A percentile compares a stretch with the other conserved stretches of the same genome.
These are phyloP conservation scores for Creolimax fragrantissima DNA, from an alignment of 78 protist genomes.

Conservation along the genomic window DNA sequence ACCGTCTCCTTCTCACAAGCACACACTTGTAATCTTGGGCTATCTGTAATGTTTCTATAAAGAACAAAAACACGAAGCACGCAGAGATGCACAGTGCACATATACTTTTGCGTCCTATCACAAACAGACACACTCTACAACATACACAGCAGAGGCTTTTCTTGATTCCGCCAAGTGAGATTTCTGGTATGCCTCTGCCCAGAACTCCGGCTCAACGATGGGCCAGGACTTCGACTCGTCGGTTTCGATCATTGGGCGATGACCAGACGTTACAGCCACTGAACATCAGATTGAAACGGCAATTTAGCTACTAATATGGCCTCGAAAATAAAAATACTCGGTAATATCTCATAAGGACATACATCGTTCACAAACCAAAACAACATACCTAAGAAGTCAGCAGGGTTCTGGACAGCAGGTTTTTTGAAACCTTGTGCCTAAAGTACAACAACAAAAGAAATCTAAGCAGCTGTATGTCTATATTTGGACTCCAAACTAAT, in stretches of 20 bases:
- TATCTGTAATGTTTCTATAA: too few species aligned
- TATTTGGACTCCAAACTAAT: not conserved
- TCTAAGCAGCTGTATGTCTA: not conserved
- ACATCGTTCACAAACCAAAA: too few species aligned
- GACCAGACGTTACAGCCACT: slow-evolving; percentile 11
- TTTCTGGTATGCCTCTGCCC: not conserved
- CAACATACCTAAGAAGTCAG: slow-evolving; percentile 20
- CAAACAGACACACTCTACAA: too few species aligned
- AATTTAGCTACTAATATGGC: too few species aligned
- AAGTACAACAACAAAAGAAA: not conserved
- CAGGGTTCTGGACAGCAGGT: slow-evolving; percentile 13
- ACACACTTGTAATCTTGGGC: too few species aligned
- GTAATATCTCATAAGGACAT: too few species aligned
- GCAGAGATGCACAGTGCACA: not conserved
- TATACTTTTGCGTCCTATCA: too few species aligned
- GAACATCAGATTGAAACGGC: too few species aligned
- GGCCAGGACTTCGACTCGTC: slow-evolving; percentile 11
- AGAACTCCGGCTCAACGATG: not conserved
- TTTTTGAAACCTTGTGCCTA: not conserved
- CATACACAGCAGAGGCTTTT: not conserved
- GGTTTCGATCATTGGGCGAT: not conserved
- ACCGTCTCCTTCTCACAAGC: too few species aligned
- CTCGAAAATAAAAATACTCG: too few species aligned
- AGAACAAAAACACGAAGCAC: too few species aligned
- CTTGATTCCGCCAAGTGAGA: not conserved